Evolutionary conservation across 306 rosid species (phyloP).

Genomic region (Echinosophora koreensis): DNA sequence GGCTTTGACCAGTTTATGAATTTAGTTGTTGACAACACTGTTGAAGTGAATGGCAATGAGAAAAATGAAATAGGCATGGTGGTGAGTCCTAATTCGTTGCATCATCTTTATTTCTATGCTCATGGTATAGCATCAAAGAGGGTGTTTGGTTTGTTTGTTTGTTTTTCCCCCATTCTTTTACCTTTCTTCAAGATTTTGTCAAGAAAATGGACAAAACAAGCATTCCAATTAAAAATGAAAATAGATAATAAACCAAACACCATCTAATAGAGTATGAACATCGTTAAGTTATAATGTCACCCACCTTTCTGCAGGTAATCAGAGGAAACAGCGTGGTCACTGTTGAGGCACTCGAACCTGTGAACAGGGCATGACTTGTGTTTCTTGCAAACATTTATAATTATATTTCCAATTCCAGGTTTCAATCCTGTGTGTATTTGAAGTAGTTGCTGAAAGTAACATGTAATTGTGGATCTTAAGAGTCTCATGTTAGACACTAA

Average conservation of each 20-base stretch:
- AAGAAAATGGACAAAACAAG: background rate
- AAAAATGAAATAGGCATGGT: constrained; percentile 84
- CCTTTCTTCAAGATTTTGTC: too few species aligned
- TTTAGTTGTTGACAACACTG: constrained; percentile 91
- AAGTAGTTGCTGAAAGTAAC: too few species aligned
- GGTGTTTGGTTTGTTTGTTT: too few species aligned
- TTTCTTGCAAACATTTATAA: too few species aligned
- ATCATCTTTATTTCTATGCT: background rate
- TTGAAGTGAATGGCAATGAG: constrained; percentile 89
- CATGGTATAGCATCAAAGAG: background rate
- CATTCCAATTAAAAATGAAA: background rate
- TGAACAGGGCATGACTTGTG: constrained; percentile 59
- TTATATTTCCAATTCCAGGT: too few species aligned
- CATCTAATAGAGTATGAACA: background rate
- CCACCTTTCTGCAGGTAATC: constrained; percentile 73
- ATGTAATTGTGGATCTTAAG: constrained; percentile 46
- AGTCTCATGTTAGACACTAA: constrained; percentile 1
- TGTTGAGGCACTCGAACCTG: constrained; percentile 99
- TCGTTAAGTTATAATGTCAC: constrained; percentile 17
- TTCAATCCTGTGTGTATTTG: constrained; percentile 23
- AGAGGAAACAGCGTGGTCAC: constrained; percentile 98
- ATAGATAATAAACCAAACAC: background rate
- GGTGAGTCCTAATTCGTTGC: constrained; percentile 63
- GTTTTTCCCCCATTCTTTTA: too few species aligned
- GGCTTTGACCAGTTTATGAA: constrained; percentile 88